Base-by-base conservation (phyloP, 805 yeast genomes). In the Saccharomycopsis olivae region DNA sequence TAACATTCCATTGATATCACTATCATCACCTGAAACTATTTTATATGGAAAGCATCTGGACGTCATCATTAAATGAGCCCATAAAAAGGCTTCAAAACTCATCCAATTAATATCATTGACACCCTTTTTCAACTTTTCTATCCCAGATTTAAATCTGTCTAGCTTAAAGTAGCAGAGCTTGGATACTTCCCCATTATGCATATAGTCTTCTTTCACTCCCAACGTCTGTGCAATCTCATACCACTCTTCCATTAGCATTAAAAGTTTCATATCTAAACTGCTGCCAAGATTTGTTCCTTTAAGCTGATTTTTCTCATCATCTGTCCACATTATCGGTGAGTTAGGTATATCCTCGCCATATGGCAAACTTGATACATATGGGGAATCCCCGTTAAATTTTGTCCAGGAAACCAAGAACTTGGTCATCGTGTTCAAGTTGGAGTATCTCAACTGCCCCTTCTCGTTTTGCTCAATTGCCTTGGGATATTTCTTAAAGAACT, bases 31-130 rank as follows among this genome's bases (percentile, higher is more conserved):
- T 18, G 11, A 17, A 11, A 52, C 43, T 3, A 65, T 56, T 28
- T 53, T 49, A 39, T 73, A 68, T 1, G 96, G 96, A 54, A 88
- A 88, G 0, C 94, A 80, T 47, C 96, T 68, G 2, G 95, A 78
- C 11, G 78, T 69, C 48, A 83, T 68, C 11, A 85, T 80, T 37
- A 73, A 64, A 33, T 71, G 63, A 0, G 94, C 74, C 95, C 96
- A 88, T 5, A 81, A 53, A 54, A 77, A 87, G 5, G 75, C 76
- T 1, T 75, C 64, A 51, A 82, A 80, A 42, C 75, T 64, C 1
- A 77, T 68, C 88, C 88, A 80, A 31, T 58, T 59, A 30, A 50
- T 40, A 23, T 54, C 49, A 0, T 60, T 33, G n/a, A n/a, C n/a
- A 3, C 46, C 43, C 17, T 29, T 27, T 19, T 30, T 29, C 3